A percentile compares a stretch with the other conserved stretches of the same genome.
phyloP scores from a whole-genome alignment of 805 yeast species.

The Ogataea siamensis region DNA sequence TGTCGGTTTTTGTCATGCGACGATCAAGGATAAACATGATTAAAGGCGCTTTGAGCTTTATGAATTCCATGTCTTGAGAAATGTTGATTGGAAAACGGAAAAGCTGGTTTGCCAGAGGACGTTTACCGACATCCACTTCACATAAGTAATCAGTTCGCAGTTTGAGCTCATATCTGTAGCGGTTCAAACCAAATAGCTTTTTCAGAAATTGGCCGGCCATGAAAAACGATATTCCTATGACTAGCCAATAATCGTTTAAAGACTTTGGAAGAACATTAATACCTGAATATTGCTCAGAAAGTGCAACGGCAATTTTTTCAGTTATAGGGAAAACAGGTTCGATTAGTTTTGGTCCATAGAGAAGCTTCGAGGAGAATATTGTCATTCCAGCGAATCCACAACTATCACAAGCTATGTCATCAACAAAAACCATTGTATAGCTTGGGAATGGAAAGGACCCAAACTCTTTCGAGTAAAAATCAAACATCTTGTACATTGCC shows the following conservation, averaged over 20 bases:
- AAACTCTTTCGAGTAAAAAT: slow-evolving; percentile 79
- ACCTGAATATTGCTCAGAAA: slow-evolving; percentile 92
- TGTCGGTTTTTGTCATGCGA: slow-evolving; percentile 94
- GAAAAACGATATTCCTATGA: slow-evolving; percentile 77
- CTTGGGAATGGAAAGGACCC: slow-evolving; percentile 92
- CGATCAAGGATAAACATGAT: slow-evolving; percentile 82
- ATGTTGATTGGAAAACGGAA: slow-evolving; percentile 59
- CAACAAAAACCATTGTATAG: slow-evolving; percentile 72
- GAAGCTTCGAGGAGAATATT: slow-evolving; percentile 53
- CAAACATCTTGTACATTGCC: slow-evolving; percentile 74
- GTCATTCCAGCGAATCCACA: slow-evolving; percentile 76
- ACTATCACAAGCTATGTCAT: slow-evolving; percentile 46
- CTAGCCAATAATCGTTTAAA: slow-evolving; percentile 84
- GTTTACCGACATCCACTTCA: slow-evolving; percentile 69
- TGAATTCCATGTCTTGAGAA: slow-evolving; percentile 61
- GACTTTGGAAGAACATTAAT: slow-evolving; percentile 81
- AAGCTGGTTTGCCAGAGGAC: slow-evolving; percentile 76
- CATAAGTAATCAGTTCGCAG: slow-evolving; percentile 63
- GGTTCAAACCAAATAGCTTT: slow-evolving; percentile 78
- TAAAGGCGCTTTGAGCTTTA: slow-evolving; percentile 79
- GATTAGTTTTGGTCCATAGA: slow-evolving; percentile 70
- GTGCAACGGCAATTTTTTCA: slow-evolving; percentile 60
- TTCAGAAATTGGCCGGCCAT: slow-evolving; percentile 75
- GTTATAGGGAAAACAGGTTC: slow-evolving; percentile 78
- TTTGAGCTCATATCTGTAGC: slow-evolving; percentile 70